A percentile compares a stretch with the other conserved stretches of the same genome.
Evolutionary conservation across 2,329 filamentous ascomycete genomes (phyloP).

Genomic region (Aspergillus hortae): DNA sequence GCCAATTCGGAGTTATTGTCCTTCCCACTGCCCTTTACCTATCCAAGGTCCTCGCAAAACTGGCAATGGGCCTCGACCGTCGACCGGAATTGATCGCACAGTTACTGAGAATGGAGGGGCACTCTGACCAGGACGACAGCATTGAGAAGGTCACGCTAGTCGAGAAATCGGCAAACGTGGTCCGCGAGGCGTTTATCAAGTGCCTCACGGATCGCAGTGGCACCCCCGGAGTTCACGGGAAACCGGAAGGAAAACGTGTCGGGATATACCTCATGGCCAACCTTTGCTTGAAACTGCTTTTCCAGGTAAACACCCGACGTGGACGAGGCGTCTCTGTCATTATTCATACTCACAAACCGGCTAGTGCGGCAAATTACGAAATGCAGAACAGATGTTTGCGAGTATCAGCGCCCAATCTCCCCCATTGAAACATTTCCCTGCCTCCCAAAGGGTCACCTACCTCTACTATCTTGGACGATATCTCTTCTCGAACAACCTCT

Average conservation of each 20-base stretch:
- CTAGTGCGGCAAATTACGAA: conserved; percentile 74
- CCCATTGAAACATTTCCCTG: conserved; percentile 75
- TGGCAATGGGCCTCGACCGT: conserved; percentile 81
- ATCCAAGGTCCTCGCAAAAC: conserved; percentile 72
- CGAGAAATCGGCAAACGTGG: conserved; percentile 81
- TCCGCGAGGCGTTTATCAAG: conserved; percentile 86
- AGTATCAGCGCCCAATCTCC: conserved; percentile 83
- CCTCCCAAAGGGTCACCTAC: conserved; percentile 83
- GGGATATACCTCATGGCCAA: conserved; percentile 93
- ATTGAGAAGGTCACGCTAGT: conserved; percentile 74
- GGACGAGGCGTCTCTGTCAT: background rate
- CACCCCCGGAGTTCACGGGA: conserved; percentile 56
- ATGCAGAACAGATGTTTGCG: conserved; percentile 82
- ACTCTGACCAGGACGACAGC: conserved; percentile 54
- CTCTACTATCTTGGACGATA: conserved; percentile 93
- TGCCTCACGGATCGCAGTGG: conserved; percentile 78
- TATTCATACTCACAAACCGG: background rate
- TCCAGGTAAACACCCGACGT: conserved; percentile 55
- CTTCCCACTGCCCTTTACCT: conserved; percentile 80
- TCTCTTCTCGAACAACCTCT: conserved; percentile 80
- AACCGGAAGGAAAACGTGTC: conserved; percentile 76
- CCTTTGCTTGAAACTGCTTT: conserved; percentile 80
- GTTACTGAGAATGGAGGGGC: conserved; percentile 45
- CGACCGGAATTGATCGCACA: conserved; percentile 71
- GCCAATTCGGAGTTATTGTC: conserved; percentile 74